A percentile compares a stretch with the other conserved stretches of the same genome.
Evolutionary conservation across 2,329 filamentous ascomycete genomes (phyloP).

Genomic region (Atkinsonella hypoxylon): DNA sequence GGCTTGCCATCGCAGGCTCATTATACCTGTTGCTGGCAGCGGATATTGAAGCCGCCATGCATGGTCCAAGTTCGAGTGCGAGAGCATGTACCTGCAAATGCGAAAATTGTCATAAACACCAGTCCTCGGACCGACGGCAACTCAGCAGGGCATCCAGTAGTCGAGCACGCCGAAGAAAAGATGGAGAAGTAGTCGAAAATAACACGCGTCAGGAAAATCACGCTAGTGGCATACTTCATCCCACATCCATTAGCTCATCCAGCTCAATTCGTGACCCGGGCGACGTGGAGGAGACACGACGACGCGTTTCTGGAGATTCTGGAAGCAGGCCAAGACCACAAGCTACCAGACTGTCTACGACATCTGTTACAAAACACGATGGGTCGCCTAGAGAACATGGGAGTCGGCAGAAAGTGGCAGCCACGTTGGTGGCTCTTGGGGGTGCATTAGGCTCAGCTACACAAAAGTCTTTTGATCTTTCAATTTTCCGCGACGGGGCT

Average conservation of each 20-base stretch:
- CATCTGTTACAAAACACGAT: neutral
- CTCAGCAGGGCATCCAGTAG: neutral
- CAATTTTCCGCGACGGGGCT: slow-evolving; percentile 32
- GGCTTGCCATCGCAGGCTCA: slow-evolving; percentile 45
- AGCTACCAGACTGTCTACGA: neutral
- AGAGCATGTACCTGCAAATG: slow-evolving; percentile 8
- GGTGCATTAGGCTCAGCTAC: slow-evolving; percentile 35
- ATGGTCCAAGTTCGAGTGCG: neutral
- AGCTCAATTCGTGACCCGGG: neutral
- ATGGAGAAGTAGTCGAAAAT: neutral
- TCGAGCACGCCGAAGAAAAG: neutral
- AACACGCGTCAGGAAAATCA: neutral
- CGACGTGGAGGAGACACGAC: neutral
- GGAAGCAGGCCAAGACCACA: neutral
- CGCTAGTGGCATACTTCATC: neutral
- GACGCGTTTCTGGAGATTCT: neutral
- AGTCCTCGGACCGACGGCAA: neutral
- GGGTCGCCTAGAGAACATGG: slow-evolving; percentile 7
- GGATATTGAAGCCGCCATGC: slow-evolving; percentile 13
- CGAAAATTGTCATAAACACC: slow-evolving; percentile 4
- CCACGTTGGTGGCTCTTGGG: slow-evolving; percentile 28
- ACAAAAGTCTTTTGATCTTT: slow-evolving; percentile 34
- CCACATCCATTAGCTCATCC: neutral
- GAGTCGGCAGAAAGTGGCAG: slow-evolving; percentile 30
- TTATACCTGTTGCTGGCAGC: slow-evolving; percentile 38